Evolutionary conservation across 1,284 basidiomycete species (phyloP), one percentile per base, ranked within the genome.

Genomic region (Sparassis latifolia): DNA sequence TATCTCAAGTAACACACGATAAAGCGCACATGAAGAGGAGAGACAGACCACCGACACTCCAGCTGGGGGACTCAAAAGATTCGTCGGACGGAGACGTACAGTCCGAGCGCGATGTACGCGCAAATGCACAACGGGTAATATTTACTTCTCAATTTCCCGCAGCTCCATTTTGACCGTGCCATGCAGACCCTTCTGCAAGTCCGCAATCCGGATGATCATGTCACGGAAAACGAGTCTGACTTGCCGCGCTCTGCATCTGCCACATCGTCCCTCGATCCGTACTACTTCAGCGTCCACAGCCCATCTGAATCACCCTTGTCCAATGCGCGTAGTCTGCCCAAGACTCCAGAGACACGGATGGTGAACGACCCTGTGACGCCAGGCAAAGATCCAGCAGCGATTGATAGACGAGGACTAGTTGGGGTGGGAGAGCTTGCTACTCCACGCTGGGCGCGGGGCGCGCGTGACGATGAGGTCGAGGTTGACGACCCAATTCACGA

Each of bases 341-440:
- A 61, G 52, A 77, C 76, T 7, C 75, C 76, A 9, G 75, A 77
- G 47, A 69, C 69, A 46, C 66, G 62, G 50, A 62, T 62, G 39
- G 59, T 66, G 43, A 62, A 63, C 48, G 79, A 84, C 54, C 82
- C 84, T 9, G 68, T 80, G 31, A 90, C 89, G 0, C 88, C 89
- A n/a, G 82, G 76, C 40, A 76, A 78, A 56, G 88, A 93, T 69
- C 89, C 90, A 9, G 82, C 88, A 7, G 70, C 76, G 55, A 92
- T 95, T 57, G 95, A 99, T 71, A 79, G 96, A 50, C 80, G 85
- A 12, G 89, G 84, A 29, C 80, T 98, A 40, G 84, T 98, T 49
- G 96, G 96, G 27, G 89, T 98, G 7, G 96, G 96, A 38, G 96
- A 98, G 70, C 80, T 98, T n/a, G 77, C 93, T 5, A 98, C 96